Percentiles rank a stretch among this genome's conserved stretches.
Conservation (phyloP, 345 rosid genomes). For the Bruguiera parviflora region DNA sequence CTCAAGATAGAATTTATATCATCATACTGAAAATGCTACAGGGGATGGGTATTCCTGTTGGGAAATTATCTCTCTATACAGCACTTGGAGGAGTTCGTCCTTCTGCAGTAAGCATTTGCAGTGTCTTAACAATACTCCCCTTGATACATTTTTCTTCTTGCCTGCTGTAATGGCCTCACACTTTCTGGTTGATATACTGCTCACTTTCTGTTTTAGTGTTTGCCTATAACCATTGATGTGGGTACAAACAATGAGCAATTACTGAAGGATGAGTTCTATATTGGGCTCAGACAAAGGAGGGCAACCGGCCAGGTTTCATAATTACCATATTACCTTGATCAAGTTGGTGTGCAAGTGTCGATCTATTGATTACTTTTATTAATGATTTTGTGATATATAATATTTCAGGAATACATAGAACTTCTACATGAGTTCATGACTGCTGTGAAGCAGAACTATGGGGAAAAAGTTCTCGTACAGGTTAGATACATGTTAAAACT, state of each 20-base stretch:
- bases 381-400: neutral
- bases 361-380: neutral
- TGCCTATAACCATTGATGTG: constrained; percentile 84
- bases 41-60: constrained; percentile 97
- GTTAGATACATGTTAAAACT: constrained; percentile 20
- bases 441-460: constrained; percentile 89
- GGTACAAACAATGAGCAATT: constrained; percentile 83
- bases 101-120: constrained; percentile 55
- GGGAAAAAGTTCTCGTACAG: constrained; percentile 86
- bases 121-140: neutral
- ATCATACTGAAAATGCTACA: constrained; percentile 21
- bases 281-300: constrained; percentile 71
- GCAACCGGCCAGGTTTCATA: constrained; percentile 71
- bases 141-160: neutral
- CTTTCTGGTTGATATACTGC: constrained; percentile 1
- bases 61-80: constrained; percentile 74
- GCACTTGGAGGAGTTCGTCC: constrained; percentile 96
- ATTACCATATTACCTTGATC: neutral
- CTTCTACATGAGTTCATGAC: constrained; percentile 77
- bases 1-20: neutral
- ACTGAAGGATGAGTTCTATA: constrained; percentile 83
- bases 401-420: constrained; percentile 64
- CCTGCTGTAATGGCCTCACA: neutral
- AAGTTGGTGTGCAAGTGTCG: constrained; percentile 5
- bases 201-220: constrained; percentile 46